Base-by-base conservation (phyloP, 129 eudicot genomes). In the Calendula officinalis region DNA sequence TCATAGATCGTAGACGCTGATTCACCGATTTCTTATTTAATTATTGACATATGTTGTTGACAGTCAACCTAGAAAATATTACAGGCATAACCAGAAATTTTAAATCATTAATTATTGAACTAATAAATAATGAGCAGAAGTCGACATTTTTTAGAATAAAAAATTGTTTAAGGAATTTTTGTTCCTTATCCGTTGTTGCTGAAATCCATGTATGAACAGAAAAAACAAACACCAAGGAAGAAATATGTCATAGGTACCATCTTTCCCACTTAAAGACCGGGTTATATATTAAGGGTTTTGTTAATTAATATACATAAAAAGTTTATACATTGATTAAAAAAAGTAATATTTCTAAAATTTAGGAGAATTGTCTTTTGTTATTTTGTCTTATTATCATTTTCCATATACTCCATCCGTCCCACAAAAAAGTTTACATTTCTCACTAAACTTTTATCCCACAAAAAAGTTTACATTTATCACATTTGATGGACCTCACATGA, bases 101-200 rank as follows among this genome's bases (percentile, higher is more conserved):
- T n/a, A 65, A 46, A 46, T 37, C 46, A 37, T 73, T 65, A 10
- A 13, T 42, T 27, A 40, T 47, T 9, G 3, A 65, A 57, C 64
- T 56, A 64, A 22, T 45, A n/a, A n/a, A 73, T 13, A 37, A 8
- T 43, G 64, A 63, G 15, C 46, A 35, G 36, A 64, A 58, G 66
- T 73, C 60, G 9, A 46, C 66, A 62, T 56, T 43, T 43, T 56
- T 56, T 32, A 22, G 60, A 56, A 11, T n/a, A 47, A 64, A 46
- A 74, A 22, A 22, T 22, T 22, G 30, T 37, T 67, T 38, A 65
- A 14, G 67, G 78, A 66, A 73, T 73, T 57, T 73, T 65, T 65
- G 78, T 67, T 61, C 35, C 72, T 56, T 65, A 73, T 45, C 61
- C 16, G 71, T 48, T 56, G 61, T 56, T 73, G 72, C 72, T 73